Conservation (phyloP, 208 protist genomes). For the Naegleria fowleri region DNA sequence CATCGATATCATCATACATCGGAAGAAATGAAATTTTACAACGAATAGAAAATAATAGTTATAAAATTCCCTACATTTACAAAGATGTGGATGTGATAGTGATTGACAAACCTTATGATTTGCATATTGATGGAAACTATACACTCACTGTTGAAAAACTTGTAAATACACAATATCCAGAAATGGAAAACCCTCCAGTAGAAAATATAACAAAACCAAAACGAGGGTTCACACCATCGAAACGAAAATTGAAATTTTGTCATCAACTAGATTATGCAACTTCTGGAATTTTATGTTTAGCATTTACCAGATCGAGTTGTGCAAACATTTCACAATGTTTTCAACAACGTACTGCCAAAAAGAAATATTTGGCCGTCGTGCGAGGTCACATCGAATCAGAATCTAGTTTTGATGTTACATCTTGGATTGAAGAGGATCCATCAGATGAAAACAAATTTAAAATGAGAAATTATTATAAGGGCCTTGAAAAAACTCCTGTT, state of each 20-base stretch:
- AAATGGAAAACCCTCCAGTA: slow-evolving; percentile 42
- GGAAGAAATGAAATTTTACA: no score
- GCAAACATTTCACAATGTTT: slow-evolving; percentile 68
- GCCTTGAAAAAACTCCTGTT: not conserved
- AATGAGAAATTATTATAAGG: not conserved
- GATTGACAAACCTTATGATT: slow-evolving; percentile 69
- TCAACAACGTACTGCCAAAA: slow-evolving; percentile 66
- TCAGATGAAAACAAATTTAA: not conserved
- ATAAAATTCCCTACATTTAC: not conserved
- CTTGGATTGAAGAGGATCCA: not conserved
- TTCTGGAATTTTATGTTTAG: slow-evolving; percentile 73
- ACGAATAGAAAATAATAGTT: no score
- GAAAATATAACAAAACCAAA: slow-evolving; percentile 17
- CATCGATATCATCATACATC: no score
- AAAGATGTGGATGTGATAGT: slow-evolving; percentile 52
- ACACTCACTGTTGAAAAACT: slow-evolving; percentile 33
- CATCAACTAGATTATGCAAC: slow-evolving; percentile 81
- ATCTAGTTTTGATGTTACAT: not conserved
- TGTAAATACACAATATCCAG: slow-evolving; percentile 54
- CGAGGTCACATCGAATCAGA: slow-evolving; percentile 53
- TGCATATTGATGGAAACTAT: slow-evolving; percentile 63
- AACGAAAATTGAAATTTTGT: slow-evolving; percentile 70
- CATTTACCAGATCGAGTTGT: slow-evolving; percentile 67
- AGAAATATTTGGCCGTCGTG: slow-evolving; percentile 69
- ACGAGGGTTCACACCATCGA: slow-evolving; percentile 1